These are phyloP conservation scores for Apostasia ramifera DNA, from an alignment of 106 monocot species.

Conservation along the genomic window DNA sequence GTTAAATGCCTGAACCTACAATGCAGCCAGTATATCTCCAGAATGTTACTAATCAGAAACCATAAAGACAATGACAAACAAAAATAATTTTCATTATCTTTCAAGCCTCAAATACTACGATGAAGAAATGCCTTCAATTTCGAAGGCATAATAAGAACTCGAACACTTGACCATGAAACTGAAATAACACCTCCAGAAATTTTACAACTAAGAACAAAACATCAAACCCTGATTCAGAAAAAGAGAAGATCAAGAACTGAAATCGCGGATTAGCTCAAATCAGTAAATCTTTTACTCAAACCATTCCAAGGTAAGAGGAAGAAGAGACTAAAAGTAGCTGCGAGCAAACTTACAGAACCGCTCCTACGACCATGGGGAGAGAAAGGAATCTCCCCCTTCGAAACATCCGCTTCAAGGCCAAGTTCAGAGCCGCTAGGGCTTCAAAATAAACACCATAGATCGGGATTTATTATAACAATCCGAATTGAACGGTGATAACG, in stretches of 20 bases:
- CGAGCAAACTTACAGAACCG: conserved; percentile 6
- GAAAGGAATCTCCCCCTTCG: conserved; percentile 10
- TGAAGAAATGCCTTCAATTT: too few species aligned
- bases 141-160: too few species aligned
- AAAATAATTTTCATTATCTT: too few species aligned
- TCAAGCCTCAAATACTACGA: too few species aligned
- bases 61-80: too few species aligned
- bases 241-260: not conserved
- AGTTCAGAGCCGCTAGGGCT: not conserved
- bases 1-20: too few species aligned
- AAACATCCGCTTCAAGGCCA: not conserved
- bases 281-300: not conserved
- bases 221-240: not conserved
- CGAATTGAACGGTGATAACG: not conserved
- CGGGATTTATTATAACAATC: not conserved
- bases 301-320: too few species aligned
- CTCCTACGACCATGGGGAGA: conserved; percentile 6
- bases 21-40: too few species aligned
- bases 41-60: too few species aligned
- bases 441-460: not conserved
- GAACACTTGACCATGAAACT: not conserved
- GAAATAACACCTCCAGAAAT: not conserved
- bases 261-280: not conserved
- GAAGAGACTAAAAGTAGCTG: too few species aligned
- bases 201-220: not conserved